Evolutionary conservation across 331 rosid species (phyloP).

Genomic region (Malus hybrid): DNA sequence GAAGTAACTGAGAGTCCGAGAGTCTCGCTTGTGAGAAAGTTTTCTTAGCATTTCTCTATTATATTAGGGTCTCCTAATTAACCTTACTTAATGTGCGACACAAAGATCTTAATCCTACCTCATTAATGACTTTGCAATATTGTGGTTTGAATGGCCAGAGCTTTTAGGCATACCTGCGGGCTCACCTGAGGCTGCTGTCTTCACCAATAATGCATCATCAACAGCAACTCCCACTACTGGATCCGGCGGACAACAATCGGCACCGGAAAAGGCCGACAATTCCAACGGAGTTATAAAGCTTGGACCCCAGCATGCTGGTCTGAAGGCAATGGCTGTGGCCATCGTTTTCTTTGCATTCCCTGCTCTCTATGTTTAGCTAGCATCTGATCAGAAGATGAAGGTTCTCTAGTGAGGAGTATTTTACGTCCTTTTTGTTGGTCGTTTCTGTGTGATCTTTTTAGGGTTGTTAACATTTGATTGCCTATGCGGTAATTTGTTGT

Average conservation of each 20-base stretch:
- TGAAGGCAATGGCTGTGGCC: constrained; percentile 25
- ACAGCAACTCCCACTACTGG: constrained; percentile 11
- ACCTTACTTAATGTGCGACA: not conserved
- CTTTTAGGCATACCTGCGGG: constrained; percentile 56
- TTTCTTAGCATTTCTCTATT: too few relatives aligned
- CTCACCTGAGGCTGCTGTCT: constrained; percentile 82
- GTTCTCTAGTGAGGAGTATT: not conserved
- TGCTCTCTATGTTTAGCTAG: not conserved
- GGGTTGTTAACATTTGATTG: not conserved
- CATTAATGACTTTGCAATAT: not conserved
- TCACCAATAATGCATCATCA: constrained; percentile 32
- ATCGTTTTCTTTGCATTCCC: constrained; percentile 24
- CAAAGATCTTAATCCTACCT: not conserved
- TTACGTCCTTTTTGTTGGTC: not conserved
- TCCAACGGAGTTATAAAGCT: constrained; percentile 13
- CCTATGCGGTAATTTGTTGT: not conserved
- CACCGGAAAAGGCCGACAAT: not conserved
- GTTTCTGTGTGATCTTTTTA: not conserved
- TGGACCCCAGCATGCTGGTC: constrained; percentile 11
- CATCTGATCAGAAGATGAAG: not conserved
- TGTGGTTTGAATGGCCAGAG: constrained; percentile 30
- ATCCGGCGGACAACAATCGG: not conserved
- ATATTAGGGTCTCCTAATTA: not conserved
- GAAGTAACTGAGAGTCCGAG: too few relatives aligned
- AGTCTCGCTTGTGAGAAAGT: too few relatives aligned